Base-by-base conservation (phyloP, 805 yeast species). In the Candida golubevii region DNA sequence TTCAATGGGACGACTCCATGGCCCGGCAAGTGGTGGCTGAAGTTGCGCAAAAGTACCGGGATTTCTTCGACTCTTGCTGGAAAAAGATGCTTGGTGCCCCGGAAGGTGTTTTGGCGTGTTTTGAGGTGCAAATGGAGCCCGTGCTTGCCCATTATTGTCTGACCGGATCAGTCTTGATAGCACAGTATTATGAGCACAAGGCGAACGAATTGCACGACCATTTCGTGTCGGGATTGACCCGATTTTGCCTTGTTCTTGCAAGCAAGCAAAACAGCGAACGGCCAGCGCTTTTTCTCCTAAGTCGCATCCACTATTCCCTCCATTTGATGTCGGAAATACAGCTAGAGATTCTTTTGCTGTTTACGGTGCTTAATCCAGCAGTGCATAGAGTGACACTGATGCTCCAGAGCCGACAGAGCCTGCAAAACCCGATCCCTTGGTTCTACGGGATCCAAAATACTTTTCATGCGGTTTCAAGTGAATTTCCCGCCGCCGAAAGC, bases 331-430 rank as follows among this genome's bases (percentile, higher is more conserved):
- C 49, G 3, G n/a, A 13, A 6, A 18, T 10, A 8, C 56, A 48
- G 29, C 43, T 39, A 33, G 53, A 52, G 26, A 13, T 49, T 1
- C 35, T 75, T 2, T 31, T 76, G 27, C 66, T 60, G 36, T 50
- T 59, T 33, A 61, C 54, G 18, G 51, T 72, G 14, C 69, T 75
- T 51, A 73, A 75, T 44, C 68, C 72, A 10, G 26, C 46, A 32
- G 45, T 48, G 14, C 10, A n/a, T 13, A 15, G 29, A 14, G 18
- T 46, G 14, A 11, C 11, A 23, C 23, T 15, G 9, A 10, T 30
- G 11, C 40, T 48, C 11, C 23, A 18, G 23, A 18, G 15, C 5
- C 29, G 32, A 8, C 30, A 11, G 9, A 12, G 15, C 5, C 29
- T 30, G 8, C 26, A 33, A 28, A 18, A 15, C 13, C 9, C 35